phyloP scores from a whole-genome alignment of 2,329 filamentous ascomycete species.

The Bipolaris bicolor region DNA sequence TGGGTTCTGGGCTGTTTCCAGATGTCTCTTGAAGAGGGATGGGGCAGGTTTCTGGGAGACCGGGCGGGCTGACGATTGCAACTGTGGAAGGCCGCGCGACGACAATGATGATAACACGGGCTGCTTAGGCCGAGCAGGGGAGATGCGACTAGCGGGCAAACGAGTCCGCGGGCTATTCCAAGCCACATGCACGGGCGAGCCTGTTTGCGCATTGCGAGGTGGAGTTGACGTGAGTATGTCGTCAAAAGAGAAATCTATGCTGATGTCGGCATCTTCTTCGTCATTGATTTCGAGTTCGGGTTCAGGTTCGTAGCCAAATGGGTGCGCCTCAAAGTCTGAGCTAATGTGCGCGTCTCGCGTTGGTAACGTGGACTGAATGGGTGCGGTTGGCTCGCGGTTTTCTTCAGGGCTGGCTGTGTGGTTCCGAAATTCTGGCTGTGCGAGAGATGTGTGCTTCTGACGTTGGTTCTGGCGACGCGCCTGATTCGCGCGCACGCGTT shows the following conservation, averaged over 20 bases:
- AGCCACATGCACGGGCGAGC: conserved; percentile 9
- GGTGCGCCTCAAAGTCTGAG: neutral
- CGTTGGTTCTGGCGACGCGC: conserved; percentile 13
- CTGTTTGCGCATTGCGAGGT: conserved; percentile 15
- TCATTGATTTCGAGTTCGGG: neutral
- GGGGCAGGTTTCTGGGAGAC: neutral
- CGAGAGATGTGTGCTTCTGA: neutral
- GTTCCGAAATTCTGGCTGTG: neutral
- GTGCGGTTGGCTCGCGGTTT: neutral
- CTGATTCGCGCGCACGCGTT: conserved; percentile 13
- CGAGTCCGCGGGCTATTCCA: conserved; percentile 12
- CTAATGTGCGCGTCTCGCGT: neutral
- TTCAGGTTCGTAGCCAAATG: neutral
- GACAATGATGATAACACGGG: neutral
- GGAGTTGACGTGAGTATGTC: conserved; percentile 23
- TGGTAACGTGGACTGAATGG: conserved; percentile 1
- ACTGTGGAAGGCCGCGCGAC: neutral
- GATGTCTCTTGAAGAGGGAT: neutral
- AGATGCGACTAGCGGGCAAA: neutral
- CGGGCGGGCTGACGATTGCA: neutral
- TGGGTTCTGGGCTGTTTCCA: neutral
- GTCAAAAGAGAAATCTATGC: conserved; percentile 27
- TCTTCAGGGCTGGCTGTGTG: neutral
- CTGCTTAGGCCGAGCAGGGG: neutral
- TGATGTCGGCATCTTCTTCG: conserved; percentile 11